Evolutionary conservation across 495 filamentous ascomycete species (phyloP).

Genomic region (Trichocladium uniseriatum): DNA sequence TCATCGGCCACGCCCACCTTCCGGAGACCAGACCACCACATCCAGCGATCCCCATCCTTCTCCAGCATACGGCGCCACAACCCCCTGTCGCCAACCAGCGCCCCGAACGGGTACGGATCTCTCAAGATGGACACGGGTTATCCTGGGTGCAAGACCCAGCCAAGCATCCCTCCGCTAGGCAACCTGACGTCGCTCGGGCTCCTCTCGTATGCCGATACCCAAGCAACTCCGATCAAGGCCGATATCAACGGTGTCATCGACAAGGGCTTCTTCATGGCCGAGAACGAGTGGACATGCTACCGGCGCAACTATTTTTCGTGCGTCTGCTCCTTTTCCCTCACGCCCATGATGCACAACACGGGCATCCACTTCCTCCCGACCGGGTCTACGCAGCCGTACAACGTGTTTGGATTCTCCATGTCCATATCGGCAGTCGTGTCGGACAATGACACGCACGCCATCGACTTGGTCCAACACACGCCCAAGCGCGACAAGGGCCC

Average conservation of each 20-base stretch:
- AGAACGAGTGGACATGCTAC: slow-evolving; percentile 93
- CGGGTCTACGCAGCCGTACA: slow-evolving; percentile 33
- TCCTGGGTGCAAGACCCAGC: slow-evolving; percentile 29
- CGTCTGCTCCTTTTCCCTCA: slow-evolving; percentile 67
- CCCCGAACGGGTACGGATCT: slow-evolving; percentile 32
- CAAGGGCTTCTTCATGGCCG: slow-evolving; percentile 82
- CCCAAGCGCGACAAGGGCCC: slow-evolving; percentile 92
- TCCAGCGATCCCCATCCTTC: slow-evolving; percentile 41
- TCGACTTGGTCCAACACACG: slow-evolving; percentile 89
- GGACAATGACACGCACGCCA: slow-evolving; percentile 61
- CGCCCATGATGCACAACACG: slow-evolving; percentile 35
- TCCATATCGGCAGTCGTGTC: slow-evolving; percentile 82
- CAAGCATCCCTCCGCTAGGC: slow-evolving; percentile 50
- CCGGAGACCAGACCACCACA: slow-evolving; percentile 39
- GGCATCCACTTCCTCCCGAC: slow-evolving; percentile 33
- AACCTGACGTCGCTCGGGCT: slow-evolving; percentile 48
- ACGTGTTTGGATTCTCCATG: slow-evolving; percentile 66
- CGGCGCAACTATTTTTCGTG: slow-evolving; percentile 91
- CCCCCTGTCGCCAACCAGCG: slow-evolving; percentile 43
- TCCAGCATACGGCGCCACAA: slow-evolving; percentile 38
- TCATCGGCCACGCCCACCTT: slow-evolving; percentile 38
- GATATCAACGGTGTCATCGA: slow-evolving; percentile 81
- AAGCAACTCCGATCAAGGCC: slow-evolving; percentile 47
- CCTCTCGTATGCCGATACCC: slow-evolving; percentile 51
- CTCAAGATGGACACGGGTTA: slow-evolving; percentile 41